Evolutionary conservation across 495 filamentous ascomycete species (phyloP).

Genomic region (Achaetomiella virescens): DNA sequence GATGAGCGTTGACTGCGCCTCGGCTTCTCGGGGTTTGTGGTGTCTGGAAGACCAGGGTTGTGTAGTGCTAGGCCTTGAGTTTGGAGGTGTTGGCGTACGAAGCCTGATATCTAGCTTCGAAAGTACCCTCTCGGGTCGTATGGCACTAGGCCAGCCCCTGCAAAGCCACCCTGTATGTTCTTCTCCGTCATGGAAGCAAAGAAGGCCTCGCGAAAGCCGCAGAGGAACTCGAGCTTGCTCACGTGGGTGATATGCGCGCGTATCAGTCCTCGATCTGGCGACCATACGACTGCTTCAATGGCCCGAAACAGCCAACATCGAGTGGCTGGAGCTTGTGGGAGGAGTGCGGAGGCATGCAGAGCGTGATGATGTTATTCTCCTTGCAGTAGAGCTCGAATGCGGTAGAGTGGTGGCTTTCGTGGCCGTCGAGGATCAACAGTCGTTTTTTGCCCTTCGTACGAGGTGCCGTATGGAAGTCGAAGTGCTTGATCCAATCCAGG

Average conservation of each 20-base stretch:
- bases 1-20: no score
- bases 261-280: conserved; percentile 1
- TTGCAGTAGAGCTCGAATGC: neutral
- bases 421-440: conserved; percentile 6
- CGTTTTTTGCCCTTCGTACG: neutral
- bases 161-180: no score
- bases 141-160: no score
- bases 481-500: no score
- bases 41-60: neutral
- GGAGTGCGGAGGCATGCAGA: neutral
- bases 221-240: no score
- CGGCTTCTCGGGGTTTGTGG: neutral
- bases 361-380: neutral
- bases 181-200: no score
- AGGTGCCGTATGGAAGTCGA: no score
- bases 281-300: conserved; percentile 3
- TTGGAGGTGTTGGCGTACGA: neutral
- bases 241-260: neutral
- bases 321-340: neutral
- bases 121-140: neutral
- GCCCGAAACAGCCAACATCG: conserved; percentile 1
- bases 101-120: conserved; percentile 1
- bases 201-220: no score
- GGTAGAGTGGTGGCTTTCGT: neutral
- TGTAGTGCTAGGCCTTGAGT: neutral